Conservation (phyloP, 768 basidiomycete genomes). For the Sistotremastrum niveocremeum region DNA sequence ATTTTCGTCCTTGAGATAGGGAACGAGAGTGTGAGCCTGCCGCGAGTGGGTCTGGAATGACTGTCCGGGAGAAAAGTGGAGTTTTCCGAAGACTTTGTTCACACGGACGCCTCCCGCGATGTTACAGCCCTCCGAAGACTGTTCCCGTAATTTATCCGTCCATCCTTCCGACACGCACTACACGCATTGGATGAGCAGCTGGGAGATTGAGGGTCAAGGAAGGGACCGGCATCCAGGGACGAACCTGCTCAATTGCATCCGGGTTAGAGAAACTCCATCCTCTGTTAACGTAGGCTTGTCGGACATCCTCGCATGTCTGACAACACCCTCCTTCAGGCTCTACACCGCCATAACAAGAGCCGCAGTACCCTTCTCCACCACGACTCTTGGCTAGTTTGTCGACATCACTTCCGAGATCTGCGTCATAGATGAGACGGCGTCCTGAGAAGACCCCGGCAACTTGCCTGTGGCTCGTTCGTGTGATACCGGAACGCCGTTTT, state of each 20-base stretch:
- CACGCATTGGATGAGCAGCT: not conserved
- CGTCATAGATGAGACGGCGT: slow-evolving; percentile 14
- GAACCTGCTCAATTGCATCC: slow-evolving; percentile 82
- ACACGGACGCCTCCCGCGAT: slow-evolving; percentile 83
- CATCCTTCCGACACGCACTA: slow-evolving; percentile 92
- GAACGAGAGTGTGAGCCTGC: slow-evolving; percentile 80
- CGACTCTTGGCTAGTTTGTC: slow-evolving; percentile 56
- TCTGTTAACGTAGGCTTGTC: slow-evolving; percentile 75
- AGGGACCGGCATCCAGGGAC: slow-evolving; percentile 9
- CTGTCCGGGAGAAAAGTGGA: slow-evolving; percentile 87
- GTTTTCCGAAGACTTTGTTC: slow-evolving; percentile 94
- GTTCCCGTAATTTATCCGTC: slow-evolving; percentile 86
- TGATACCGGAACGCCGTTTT: slow-evolving; percentile 43
- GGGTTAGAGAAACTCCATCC: slow-evolving; percentile 95
- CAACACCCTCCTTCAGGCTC: slow-evolving; percentile 76
- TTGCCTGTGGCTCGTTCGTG: slow-evolving; percentile 19
- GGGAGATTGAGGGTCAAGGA: no score
- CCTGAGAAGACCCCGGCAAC: not conserved
- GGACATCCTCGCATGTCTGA: slow-evolving; percentile 91
- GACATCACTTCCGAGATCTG: slow-evolving; percentile 74
- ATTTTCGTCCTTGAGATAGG: slow-evolving; percentile 83
- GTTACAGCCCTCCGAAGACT: slow-evolving; percentile 91
- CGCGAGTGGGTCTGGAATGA: slow-evolving; percentile 83
- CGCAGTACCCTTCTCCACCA: slow-evolving; percentile 62
- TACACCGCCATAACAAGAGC: slow-evolving; percentile 88